Conservation (phyloP, 441 rosid genomes). For the Biscutella laevigata region DNA sequence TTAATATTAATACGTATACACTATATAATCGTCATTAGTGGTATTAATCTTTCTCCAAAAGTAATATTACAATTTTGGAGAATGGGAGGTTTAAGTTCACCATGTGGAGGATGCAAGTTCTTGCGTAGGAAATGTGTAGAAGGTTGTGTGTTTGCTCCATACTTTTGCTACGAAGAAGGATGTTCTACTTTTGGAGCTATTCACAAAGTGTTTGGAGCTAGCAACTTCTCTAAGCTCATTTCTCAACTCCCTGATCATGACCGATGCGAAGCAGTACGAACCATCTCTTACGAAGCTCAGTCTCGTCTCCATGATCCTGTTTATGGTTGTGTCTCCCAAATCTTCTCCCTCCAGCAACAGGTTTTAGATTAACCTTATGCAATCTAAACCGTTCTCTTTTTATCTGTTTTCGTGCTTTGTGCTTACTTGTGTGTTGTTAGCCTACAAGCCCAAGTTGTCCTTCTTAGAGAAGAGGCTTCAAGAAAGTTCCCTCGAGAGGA, state of each 20-base stretch:
- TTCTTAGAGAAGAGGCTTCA: constrained; percentile 63
- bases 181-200: constrained; percentile 80
- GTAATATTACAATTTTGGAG: constrained; percentile 10
- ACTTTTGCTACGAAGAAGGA: constrained; percentile 86
- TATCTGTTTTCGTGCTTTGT: too few relatives aligned
- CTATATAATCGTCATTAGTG: constrained; percentile 17
- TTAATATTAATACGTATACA: background rate
- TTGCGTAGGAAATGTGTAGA: constrained; percentile 83
- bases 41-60: constrained; percentile 8
- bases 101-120: constrained; percentile 98
- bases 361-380: too few relatives aligned
- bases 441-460: constrained; percentile 75
- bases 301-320: constrained; percentile 93
- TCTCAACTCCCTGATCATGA: constrained; percentile 64
- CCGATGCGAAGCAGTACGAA: constrained; percentile 74
- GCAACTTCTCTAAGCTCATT: constrained; percentile 85
- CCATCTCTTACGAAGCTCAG: constrained; percentile 91
- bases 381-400: too few relatives aligned
- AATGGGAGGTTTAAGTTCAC: constrained; percentile 66
- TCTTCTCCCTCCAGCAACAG: constrained; percentile 94
- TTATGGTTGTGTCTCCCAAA: constrained; percentile 88
- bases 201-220: constrained; percentile 93
- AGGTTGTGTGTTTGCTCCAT: constrained; percentile 95
- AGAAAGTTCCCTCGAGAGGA: constrained; percentile 10
- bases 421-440: too few relatives aligned